phyloP scores from a whole-genome alignment of 2,329 filamentous ascomycete genomes.

The Seiridium cupressi region DNA sequence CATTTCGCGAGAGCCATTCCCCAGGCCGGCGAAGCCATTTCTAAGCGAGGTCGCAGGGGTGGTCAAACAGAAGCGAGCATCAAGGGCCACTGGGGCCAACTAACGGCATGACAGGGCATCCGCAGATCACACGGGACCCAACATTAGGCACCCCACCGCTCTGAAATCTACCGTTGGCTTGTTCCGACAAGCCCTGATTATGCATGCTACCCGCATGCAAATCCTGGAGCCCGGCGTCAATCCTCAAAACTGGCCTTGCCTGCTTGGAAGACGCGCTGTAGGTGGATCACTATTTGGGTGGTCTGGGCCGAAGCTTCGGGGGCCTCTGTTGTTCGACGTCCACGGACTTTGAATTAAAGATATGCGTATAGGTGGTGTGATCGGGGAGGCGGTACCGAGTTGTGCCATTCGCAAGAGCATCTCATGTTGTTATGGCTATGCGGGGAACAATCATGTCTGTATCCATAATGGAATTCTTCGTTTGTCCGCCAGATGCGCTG shows the following conservation, averaged over 20 bases:
- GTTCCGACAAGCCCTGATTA: background rate
- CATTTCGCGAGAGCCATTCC: background rate
- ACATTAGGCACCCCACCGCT: background rate
- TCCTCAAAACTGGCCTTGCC: background rate
- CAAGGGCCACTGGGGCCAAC: background rate
- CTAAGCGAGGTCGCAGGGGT: background rate
- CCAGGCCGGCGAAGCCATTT: background rate
- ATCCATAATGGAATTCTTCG: too few species aligned
- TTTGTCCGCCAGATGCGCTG: too few species aligned
- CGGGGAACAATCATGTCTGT: too few species aligned
- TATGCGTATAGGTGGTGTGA: too few species aligned
- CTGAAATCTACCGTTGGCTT: background rate
- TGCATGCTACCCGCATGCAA: background rate
- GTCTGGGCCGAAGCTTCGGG: background rate
- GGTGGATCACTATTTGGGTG: background rate
- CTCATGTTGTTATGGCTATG: too few species aligned
- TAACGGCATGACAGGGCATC: background rate
- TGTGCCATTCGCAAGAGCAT: too few species aligned
- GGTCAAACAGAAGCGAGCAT: background rate
- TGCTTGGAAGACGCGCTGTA: background rate
- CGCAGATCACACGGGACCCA: slow-evolving; percentile 3
- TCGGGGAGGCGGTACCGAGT: too few species aligned
- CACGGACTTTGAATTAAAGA: too few species aligned
- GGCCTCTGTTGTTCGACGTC: background rate
- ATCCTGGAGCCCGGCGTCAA: background rate